Base-by-base conservation (phyloP, 352 stramenopile species). In the Pythium periplocum region DNA sequence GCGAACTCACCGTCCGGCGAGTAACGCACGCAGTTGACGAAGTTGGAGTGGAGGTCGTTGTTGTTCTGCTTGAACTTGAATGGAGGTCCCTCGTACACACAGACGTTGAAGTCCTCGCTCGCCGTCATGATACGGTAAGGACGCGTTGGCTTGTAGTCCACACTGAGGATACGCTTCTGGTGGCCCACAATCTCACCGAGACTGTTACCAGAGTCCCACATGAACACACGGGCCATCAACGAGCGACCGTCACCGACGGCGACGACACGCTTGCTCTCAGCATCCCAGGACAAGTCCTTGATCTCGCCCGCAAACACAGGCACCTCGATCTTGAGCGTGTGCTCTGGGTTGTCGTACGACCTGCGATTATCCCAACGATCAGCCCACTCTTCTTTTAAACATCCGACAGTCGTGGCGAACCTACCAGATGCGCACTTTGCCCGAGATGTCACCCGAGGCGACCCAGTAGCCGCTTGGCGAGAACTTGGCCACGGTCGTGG, bases 171-270 rank as follows among this genome's bases (percentile, higher is more conserved):
- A 53, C 88, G 84, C 74, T 98, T 98, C 47, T 89, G 74, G 78
- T 98, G 95, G 45, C 92, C 90, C 33, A 90, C 80, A 60, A 99
- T 93, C 63, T 98, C 89, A 36, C 97, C 96, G 34, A 97, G 80
- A 48, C 70, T 97, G 64, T 97, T 98, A 50, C 95, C 97, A 2
- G 94, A 98, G 70, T 99, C 97, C 94, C 96, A 99, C 76, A 96
- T 95, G 69, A 99, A 97, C 51, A 93, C 81, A 37, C 81, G 81
- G 30, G 79, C 78, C 73, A 90, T 86, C 32, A 91, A 47, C 10
- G 75, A 64, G 45, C 89, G 78, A 4, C 87, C 87, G 46, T 97
- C 85, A 40, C 90, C 90, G 26, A 96, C 86, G 6, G 83, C 87
- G 26, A 95, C 83, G 52, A 98, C 93, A 17, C 92, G 85, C 64